A percentile compares a stretch with the other conserved stretches of the same genome.
Evolutionary conservation across 2,329 filamentous ascomycete species (phyloP).

Genomic region (Teratosphaeria gauchensis): DNA sequence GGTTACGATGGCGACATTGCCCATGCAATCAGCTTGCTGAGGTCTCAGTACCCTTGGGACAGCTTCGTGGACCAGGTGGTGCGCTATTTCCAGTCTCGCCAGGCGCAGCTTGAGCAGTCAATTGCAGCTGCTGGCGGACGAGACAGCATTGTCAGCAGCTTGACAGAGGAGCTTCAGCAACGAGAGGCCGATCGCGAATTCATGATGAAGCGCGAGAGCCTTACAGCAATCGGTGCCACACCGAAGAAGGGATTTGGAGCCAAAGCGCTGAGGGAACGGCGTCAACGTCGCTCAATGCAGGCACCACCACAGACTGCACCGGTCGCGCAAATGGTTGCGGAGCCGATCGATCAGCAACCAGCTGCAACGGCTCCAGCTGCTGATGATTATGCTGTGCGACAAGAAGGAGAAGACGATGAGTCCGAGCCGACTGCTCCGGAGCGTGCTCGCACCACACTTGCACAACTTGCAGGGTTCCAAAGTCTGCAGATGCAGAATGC

Average conservation of each 20-base stretch:
- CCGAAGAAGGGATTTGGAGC: constrained; percentile 6
- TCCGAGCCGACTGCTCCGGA: not conserved
- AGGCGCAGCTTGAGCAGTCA: constrained; percentile 33
- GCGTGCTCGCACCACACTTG: constrained; percentile 1
- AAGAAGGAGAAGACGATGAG: not conserved
- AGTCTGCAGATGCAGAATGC: constrained; percentile 2
- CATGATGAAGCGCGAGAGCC: constrained; percentile 9
- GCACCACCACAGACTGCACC: constrained; percentile 5
- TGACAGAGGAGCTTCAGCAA: constrained; percentile 22
- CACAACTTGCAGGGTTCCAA: constrained; percentile 1
- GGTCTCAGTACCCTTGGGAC: constrained; percentile 40
- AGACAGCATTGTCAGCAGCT: constrained; percentile 25
- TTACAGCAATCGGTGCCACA: constrained; percentile 12
- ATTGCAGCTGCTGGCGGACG: constrained; percentile 37
- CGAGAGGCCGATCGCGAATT: constrained; percentile 5
- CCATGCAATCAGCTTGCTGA: constrained; percentile 21
- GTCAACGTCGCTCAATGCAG: not conserved
- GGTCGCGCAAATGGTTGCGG: constrained; percentile 7
- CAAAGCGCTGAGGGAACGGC: not conserved
- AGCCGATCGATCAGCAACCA: not conserved
- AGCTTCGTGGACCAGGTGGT: constrained; percentile 33
- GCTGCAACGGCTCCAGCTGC: not conserved
- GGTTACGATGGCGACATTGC: not conserved
- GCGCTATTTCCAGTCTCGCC: constrained; percentile 15
- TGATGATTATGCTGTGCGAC: not conserved